Percentiles rank a stretch among this genome's conserved stretches.
Conservation (phyloP, 108 stramenopile genomes). For the Asterionellopsis glacialis region DNA sequence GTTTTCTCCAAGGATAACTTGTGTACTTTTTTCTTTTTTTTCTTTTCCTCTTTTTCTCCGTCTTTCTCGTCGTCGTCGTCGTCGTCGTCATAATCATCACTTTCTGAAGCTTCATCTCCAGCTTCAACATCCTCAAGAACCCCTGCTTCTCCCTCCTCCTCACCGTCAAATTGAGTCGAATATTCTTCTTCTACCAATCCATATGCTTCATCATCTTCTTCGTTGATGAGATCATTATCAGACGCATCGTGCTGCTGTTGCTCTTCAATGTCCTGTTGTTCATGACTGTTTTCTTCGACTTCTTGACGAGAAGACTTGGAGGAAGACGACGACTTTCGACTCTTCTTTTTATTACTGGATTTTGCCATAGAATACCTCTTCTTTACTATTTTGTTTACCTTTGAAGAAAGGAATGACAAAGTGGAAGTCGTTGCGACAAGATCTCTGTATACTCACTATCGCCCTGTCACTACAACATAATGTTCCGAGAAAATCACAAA, state of each 20-base stretch:
- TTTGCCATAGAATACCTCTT: too few species aligned
- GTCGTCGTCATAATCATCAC: slow-evolving; percentile 1
- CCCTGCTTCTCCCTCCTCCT: slow-evolving; percentile 2
- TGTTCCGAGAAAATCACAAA: too few species aligned
- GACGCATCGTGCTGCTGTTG: too few species aligned
- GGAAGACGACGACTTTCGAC: slow-evolving; percentile 8
- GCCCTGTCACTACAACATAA: too few species aligned
- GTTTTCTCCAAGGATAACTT: slow-evolving; percentile 55
- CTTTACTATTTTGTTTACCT: too few species aligned
- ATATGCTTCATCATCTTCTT: too few species aligned
- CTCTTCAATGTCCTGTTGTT: too few species aligned
- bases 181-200: too few species aligned
- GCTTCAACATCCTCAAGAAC: slow-evolving; percentile 6
- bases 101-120: slow-evolving; percentile 2
- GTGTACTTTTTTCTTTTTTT: slow-evolving; percentile 49
- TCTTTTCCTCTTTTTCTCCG: slow-evolving; percentile 4
- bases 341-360: background rate
- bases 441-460: too few species aligned
- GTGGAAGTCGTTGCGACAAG: too few species aligned
- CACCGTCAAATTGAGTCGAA: background rate
- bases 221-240: too few species aligned
- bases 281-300: background rate
- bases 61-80: slow-evolving; percentile 5
- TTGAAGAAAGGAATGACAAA: too few species aligned
- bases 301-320: background rate